Evolutionary conservation across 2,329 filamentous ascomycete genomes (phyloP).

Genomic region (Coniella vitis): DNA sequence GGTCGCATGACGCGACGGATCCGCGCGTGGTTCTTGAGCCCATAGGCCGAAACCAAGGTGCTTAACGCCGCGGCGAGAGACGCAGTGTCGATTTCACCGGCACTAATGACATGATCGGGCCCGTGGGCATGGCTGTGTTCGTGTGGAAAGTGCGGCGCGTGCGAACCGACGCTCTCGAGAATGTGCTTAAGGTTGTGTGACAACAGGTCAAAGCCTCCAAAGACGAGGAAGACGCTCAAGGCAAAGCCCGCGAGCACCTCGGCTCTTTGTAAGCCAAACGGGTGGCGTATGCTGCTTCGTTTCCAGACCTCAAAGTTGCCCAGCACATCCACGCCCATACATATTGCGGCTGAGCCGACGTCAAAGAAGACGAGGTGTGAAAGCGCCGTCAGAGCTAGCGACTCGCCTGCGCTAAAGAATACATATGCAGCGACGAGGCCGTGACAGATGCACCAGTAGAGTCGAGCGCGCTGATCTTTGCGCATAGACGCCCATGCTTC

Average conservation of each 20-base stretch:
- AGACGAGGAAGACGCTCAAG: constrained; percentile 92
- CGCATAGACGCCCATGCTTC: constrained; percentile 91
- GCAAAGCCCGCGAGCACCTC: constrained; percentile 95
- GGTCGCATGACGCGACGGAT: constrained; percentile 90
- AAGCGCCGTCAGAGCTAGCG: constrained; percentile 82
- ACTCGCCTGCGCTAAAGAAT: constrained; percentile 78
- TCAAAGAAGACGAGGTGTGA: constrained; percentile 95
- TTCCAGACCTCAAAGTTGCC: constrained; percentile 98
- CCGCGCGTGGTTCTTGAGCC: constrained; percentile 81
- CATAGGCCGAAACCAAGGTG: constrained; percentile 79
- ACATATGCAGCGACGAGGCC: constrained; percentile 76
- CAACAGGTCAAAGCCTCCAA: constrained; percentile 92
- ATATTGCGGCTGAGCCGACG: constrained; percentile 83
- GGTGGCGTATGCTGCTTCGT: constrained; percentile 83
- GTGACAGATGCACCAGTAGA: constrained; percentile 88
- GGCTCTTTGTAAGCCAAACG: constrained; percentile 84
- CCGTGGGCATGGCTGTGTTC: constrained; percentile 27
- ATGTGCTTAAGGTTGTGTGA: constrained; percentile 90
- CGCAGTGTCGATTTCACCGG: constrained; percentile 74
- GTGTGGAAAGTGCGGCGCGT: constrained; percentile 69
- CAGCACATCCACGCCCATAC: constrained; percentile 85
- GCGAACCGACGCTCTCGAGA: constrained; percentile 64
- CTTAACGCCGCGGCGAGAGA: constrained; percentile 74
- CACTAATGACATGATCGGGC: constrained; percentile 43
- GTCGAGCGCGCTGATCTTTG: constrained; percentile 71